Conservation (phyloP, 2,329 filamentous ascomycete genomes). For the Aspergillus latus region DNA sequence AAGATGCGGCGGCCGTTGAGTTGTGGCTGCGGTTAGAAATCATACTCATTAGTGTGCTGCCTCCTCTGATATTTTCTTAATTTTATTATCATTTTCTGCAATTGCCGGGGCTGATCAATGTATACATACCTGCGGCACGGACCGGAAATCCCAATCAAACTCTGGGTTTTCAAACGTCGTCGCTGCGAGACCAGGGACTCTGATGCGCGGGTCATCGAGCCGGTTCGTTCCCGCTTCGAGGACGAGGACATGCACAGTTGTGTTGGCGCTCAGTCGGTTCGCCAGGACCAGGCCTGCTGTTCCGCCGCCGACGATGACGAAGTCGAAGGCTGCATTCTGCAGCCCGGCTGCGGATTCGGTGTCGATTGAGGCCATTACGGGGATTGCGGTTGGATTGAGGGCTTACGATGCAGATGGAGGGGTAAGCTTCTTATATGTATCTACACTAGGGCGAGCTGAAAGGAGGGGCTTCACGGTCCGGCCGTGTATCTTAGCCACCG, state of each 20-base stretch:
- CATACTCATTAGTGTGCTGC: too few species aligned
- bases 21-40: conserved; percentile 1
- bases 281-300: conserved; percentile 32
- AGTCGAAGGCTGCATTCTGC: conserved; percentile 8
- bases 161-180: conserved; percentile 24
- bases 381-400: too few species aligned
- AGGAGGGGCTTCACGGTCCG: too few species aligned
- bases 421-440: too few species aligned
- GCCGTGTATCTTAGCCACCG: too few species aligned
- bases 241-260: conserved; percentile 27
- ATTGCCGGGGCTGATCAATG: too few species aligned
- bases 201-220: conserved; percentile 24
- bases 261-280: conserved; percentile 31
- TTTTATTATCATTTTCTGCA: too few species aligned
- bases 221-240: conserved; percentile 31
- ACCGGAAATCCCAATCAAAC: conserved; percentile 29
- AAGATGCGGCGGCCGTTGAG: conserved; percentile 43
- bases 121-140: conserved; percentile 18
- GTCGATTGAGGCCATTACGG: not conserved
- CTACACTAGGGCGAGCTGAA: too few species aligned
- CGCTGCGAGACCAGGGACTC: conserved; percentile 22
- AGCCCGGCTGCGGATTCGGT: not conserved
- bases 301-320: not conserved
- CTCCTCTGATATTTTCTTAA: too few species aligned
- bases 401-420: too few species aligned